Percentiles rank a stretch among this genome's conserved stretches.
Evolutionary conservation across 1,139 yeast genomes (phyloP).

Genomic region (Candida sanyaensis): DNA sequence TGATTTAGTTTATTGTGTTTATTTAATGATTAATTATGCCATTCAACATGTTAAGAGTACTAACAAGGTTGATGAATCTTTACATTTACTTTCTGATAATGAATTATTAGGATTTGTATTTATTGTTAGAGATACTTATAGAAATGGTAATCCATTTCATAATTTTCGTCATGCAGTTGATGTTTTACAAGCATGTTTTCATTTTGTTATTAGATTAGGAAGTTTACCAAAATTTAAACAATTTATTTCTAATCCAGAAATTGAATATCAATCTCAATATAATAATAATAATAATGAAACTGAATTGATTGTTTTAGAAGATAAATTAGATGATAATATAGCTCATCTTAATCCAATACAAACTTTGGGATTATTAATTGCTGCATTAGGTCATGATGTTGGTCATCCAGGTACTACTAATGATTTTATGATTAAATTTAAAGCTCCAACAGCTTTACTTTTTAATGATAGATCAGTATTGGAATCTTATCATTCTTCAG

Average conservation of each 20-base stretch:
- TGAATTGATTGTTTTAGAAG: constrained; percentile 3
- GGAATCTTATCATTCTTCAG: constrained; percentile 82
- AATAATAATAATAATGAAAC: constrained; percentile 4
- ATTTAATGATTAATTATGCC: constrained; percentile 53
- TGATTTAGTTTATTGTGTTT: constrained; percentile 66
- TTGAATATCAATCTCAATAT: not conserved
- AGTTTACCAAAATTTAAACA: constrained; percentile 47
- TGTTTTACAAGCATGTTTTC: constrained; percentile 87
- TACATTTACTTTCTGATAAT: constrained; percentile 36
- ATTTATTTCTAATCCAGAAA: constrained; percentile 31
- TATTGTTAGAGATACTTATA: constrained; percentile 73
- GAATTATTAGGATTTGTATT: constrained; percentile 59
- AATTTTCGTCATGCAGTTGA: constrained; percentile 95
- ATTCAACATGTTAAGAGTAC: constrained; percentile 30
- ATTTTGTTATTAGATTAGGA: constrained; percentile 52
- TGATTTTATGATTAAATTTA: constrained; percentile 59
- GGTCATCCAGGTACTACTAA: constrained; percentile 97
- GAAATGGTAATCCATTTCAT: constrained; percentile 86
- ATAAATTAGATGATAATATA: constrained; percentile 6
- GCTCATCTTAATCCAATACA: constrained; percentile 45
- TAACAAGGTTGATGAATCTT: not conserved
- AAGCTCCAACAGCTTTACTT: constrained; percentile 65
- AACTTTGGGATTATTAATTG: constrained; percentile 62
- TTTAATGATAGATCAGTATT: constrained; percentile 71
- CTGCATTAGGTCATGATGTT: constrained; percentile 93